A percentile compares a stretch with the other conserved stretches of the same genome.
phyloP scores from a whole-genome alignment of 805 yeast genomes.

The Saccharomycopsis schoenii region DNA sequence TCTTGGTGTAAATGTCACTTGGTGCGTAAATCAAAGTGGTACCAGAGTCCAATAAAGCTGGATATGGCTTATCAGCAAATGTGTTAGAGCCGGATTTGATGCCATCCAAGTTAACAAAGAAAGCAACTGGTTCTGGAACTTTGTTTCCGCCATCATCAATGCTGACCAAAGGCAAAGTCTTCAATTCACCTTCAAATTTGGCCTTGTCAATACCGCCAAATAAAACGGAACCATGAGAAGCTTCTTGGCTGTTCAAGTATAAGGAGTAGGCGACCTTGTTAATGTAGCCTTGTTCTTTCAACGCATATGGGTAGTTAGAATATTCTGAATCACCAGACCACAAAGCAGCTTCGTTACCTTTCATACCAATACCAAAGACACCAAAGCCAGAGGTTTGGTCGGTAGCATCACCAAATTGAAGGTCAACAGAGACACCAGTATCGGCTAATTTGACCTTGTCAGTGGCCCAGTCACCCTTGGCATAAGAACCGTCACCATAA shows the following conservation, averaged over 20 bases:
- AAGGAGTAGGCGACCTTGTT: conserved; percentile 35
- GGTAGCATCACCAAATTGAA: conserved; percentile 13
- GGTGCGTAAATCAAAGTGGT: conserved; percentile 45
- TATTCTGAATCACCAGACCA: conserved; percentile 40
- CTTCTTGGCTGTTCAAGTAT: conserved; percentile 28
- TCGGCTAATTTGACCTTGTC: conserved; percentile 14
- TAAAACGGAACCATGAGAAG: conserved; percentile 28
- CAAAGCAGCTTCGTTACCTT: conserved; percentile 49
- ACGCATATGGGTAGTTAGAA: conserved; percentile 24
- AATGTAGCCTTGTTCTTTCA: conserved; percentile 34
- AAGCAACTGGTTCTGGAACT: conserved; percentile 24
- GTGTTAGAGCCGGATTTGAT: conserved; percentile 1
- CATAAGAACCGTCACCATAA: conserved; percentile 41
- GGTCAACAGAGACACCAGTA: not conserved
- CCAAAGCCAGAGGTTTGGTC: conserved; percentile 8
- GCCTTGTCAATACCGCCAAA: conserved; percentile 38
- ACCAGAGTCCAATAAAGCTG: conserved; percentile 49
- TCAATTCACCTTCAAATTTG: conserved; percentile 30
- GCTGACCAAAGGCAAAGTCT: conserved; percentile 24
- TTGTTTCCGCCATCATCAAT: conserved; percentile 25
- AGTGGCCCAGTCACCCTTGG: conserved; percentile 40
- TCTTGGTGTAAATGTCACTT: conserved; percentile 23
- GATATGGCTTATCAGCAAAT: conserved; percentile 19
- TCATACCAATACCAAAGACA: conserved; percentile 66
- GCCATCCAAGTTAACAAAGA: conserved; percentile 11